Base-by-base conservation (phyloP, 495 filamentous ascomycete species). In the Annulohypoxylon nitens region DNA sequence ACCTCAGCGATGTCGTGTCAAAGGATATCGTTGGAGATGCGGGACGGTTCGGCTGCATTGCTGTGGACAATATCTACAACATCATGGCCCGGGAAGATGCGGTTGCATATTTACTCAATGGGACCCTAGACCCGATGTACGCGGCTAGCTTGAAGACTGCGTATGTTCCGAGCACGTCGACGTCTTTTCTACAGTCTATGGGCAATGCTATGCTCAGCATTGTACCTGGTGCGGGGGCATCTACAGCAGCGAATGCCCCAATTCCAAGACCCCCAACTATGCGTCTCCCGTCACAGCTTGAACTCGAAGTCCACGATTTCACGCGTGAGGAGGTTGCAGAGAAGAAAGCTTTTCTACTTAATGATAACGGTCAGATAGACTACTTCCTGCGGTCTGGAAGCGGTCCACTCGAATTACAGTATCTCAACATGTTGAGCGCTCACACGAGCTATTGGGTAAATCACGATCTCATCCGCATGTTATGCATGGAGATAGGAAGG, bases 61-160 rank as follows among this genome's bases (percentile, higher is more conserved):
- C 95, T 4, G 93, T 97, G 8, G 93, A 97, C 75, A 99, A 99
- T 78, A 86, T 99, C 51, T 99, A 98, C 86, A 99, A 99, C 78
- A 89, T 99, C 69, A 87, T 98, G 76, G 79, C 83, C 34, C 83
- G 82, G 67, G 88, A 87, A 76, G 84, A 91, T 79, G 80, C 93
- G 51, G 96, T 99, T 45, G 92, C 93, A 14, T 98, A 98, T 80
- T 87, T 93, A 18, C 87, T 99, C 66, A 98, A 98, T 77, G 93
- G 94, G 25, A 90, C 94, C 7, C 89, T 97, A 37, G 96, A 98
- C 80, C 87, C 87, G 10, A 86, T 88, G 54, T 95, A 97, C 68
- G 91, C 94, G 11, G 84, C 89, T 23, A 88, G 90, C 43, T 83
- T 99, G 30, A 94, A 92, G 78, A 85, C 86, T 30, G 93, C 93